Base-by-base conservation (phyloP, 495 filamentous ascomycete species). In the Penicillium diatomitis region DNA sequence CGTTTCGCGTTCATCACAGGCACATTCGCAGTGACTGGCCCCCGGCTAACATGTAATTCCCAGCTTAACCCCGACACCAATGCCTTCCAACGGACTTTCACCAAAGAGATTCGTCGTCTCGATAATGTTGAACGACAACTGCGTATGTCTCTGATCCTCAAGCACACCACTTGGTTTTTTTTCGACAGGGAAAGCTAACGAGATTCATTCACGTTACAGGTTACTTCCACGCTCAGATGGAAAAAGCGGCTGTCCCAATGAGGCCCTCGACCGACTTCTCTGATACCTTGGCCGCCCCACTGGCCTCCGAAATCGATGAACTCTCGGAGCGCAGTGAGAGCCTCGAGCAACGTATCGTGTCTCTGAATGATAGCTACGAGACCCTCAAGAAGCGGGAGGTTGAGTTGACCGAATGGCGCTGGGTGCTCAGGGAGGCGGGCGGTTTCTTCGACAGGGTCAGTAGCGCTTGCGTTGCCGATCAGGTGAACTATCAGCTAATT, bases 71-170 rank as follows among this genome's bases (percentile, higher is more conserved):
- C 83, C 48, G 86, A 96, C 33, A 84, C 86, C 45, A 89, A 83
- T 51, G 92, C 94, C 53, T 99, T 99, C 61, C 92, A 99, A 64
- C 76, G 92, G 32, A 96, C 90, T 31, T 99, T 96, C 57, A 99
- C 92, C 4, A 88, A 95, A 62, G 91, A 99, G 67, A 97, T 99
- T 53, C 81, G 92, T 47, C 82, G 92, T 43, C 79, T 99, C 47
- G 92, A 97, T 71, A 97, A 99, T 81, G 88, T 96, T 44, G 94
- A 97, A 68, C 81, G 92, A 62, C 92, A 97, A 62, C 83, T 99
- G 47, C 87, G 90, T 91, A 86, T 63, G 87, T 65, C 9, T 6
- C 31, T 3, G 32, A 31, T 20, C 6, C 9, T 3, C 5, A 3
- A 5, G 20, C n/a, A 2, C 30, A 3, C 12, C 38, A 20, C 9